Base-by-base conservation (phyloP, 116 monocot genomes). In the Papilionanthe hybrid region DNA sequence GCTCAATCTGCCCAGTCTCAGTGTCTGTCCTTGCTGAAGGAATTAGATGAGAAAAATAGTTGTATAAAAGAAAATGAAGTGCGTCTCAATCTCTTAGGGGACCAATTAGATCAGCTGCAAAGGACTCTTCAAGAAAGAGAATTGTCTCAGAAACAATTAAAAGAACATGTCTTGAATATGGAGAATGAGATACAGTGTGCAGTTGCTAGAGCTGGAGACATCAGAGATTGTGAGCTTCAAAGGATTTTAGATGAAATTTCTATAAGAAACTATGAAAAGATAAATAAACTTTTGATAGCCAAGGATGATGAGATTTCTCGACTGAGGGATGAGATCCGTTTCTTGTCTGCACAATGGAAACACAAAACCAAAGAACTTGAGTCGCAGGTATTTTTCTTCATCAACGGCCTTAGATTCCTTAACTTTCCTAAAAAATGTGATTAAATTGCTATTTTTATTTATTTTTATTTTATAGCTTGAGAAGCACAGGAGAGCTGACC, bases 101-200 rank as follows among this genome's bases (percentile, higher is more conserved):
- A 91, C 65, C 93, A 99, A 77, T 72, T 95, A 57, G 88, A 89
- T 78, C 50, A 77, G 76, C 82, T 99, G 13, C 93, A 95, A 65
- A 89, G 89, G 77, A 89, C 93, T 85, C 95, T 93, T n/a, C 81
- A 91, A 72, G 82, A 86, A 72, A 93, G 99, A 72, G 93, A 99
- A 42, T 47, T 84, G 41, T 99, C 90, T 68, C 95, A 99, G 68
- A 84, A 27, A 55, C 87, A 91, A 79, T 83, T 94, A 41, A 99
- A 87, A 86, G 95, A 87, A 43, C 95, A 95, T 83, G 90, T 99
- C 45, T 15, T 77, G 11, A 80, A 87, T 81, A 87, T 94, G 19
- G 98, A 99, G 87, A 85, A 83, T n/a, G 95, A 94, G 45, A 89
- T 97, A 9, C 85, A 87, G 91, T 75, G 85, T 84, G 90, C 89